Evolutionary conservation across 768 basidiomycete species (phyloP).

Genomic region (Tephrocybe sp.): DNA sequence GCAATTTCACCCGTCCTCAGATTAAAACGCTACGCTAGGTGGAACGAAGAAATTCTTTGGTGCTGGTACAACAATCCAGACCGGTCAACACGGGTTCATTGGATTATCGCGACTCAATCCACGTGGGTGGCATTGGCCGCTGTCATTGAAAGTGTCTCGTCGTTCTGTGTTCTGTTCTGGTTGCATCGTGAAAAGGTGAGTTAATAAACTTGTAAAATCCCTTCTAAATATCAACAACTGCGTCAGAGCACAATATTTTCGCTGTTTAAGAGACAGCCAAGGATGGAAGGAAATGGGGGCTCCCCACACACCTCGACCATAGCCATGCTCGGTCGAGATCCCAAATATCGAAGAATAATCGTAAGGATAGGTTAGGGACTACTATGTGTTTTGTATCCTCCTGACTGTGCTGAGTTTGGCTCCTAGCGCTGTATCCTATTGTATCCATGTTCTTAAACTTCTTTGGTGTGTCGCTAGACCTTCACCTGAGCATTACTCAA

Average conservation of each 20-base stretch:
- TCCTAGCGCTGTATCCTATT: neutral
- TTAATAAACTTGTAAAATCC: neutral
- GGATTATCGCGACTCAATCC: conserved; percentile 11
- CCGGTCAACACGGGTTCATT: neutral
- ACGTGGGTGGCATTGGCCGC: conserved; percentile 11
- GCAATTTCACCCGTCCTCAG: neutral
- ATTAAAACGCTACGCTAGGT: neutral
- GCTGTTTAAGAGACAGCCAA: neutral
- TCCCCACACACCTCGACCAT: neutral
- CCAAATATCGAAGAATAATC: neutral
- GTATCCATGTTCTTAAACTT: neutral
- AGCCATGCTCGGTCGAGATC: neutral
- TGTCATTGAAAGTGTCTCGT: conserved; percentile 10
- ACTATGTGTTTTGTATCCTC: neutral
- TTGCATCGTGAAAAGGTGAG: conserved; percentile 8
- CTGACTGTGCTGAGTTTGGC: neutral
- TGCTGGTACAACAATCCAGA: conserved; percentile 14
- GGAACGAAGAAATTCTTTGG: conserved; percentile 3
- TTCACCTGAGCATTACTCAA: too few relatives aligned
- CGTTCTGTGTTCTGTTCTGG: conserved; percentile 7
- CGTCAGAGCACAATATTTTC: neutral
- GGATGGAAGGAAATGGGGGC: neutral
- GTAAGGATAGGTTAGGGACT: neutral
- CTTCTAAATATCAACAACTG: neutral
- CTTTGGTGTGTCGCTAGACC: neutral